These are phyloP conservation scores for Cryphonectria radicalis DNA, from an alignment of 2,329 filamentous ascomycete genomes.

Conservation along the genomic window DNA sequence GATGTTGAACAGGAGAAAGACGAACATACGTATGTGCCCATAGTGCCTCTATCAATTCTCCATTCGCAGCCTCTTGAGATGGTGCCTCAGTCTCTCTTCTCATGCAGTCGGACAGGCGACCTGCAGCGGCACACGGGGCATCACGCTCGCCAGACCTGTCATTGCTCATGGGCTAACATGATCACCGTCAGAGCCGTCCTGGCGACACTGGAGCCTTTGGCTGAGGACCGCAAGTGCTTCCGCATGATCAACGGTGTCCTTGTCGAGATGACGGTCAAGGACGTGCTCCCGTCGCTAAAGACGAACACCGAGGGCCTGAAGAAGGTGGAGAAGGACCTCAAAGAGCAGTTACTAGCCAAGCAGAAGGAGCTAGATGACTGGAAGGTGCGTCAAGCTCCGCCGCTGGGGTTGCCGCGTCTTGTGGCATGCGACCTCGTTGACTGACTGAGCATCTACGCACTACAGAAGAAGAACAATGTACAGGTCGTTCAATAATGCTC, in stretches of 20 bases:
- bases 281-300: constrained; percentile 87
- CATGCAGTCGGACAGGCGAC: neutral
- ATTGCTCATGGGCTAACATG: constrained; percentile 27
- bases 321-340: constrained; percentile 90
- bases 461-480: constrained; percentile 86
- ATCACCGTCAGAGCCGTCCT: constrained; percentile 76
- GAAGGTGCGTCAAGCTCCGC: constrained; percentile 73
- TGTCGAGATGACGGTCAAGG: constrained; percentile 90
- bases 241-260: constrained; percentile 98
- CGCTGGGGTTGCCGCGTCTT: constrained; percentile 5
- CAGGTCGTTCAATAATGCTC: constrained; percentile 73
- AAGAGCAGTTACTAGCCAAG: constrained; percentile 95
- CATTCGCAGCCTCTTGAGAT: constrained; percentile 3
- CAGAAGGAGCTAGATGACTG: constrained; percentile 96
- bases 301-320: constrained; percentile 93
- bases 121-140: neutral
- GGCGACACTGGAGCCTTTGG: constrained; percentile 83
- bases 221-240: constrained; percentile 91
- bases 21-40: constrained; percentile 84
- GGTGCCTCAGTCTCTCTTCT: neutral
- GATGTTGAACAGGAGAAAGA: constrained; percentile 97
- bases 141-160: neutral
- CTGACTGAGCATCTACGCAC: neutral
- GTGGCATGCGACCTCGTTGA: constrained; percentile 11
- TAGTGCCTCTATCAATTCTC: constrained; percentile 7